These are phyloP conservation scores for Plasmodium adleri DNA, from an alignment of 169 alveolate genomes.

Conservation along the genomic window DNA sequence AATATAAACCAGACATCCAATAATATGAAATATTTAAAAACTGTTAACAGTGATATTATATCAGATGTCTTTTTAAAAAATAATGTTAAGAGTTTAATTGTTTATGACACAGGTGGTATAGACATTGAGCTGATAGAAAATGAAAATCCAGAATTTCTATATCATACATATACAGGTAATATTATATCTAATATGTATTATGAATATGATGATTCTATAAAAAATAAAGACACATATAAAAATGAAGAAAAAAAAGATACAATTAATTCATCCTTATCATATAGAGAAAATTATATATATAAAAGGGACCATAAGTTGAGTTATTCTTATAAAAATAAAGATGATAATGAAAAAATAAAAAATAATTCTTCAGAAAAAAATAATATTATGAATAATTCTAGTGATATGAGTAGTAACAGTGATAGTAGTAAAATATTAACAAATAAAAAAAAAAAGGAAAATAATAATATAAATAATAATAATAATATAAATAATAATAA, in stretches of 20 bases:
- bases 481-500: too few relatives aligned
- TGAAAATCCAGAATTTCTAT: conserved; percentile 66
- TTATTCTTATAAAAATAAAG: too few relatives aligned
- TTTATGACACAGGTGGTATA: conserved; percentile 66
- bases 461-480: too few relatives aligned
- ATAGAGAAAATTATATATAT: conserved; percentile 6
- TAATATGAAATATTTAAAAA: neutral
- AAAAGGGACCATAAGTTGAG: too few relatives aligned
- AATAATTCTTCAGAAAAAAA: too few relatives aligned
- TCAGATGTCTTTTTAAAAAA: conserved; percentile 70
- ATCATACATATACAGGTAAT: conserved; percentile 73
- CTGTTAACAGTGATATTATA: conserved; percentile 51
- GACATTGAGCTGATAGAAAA: conserved; percentile 70
- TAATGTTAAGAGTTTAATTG: conserved; percentile 53
- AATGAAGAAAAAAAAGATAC: conserved; percentile 19
- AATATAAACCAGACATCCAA: neutral
- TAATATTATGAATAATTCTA: too few relatives aligned
- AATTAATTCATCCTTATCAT: conserved; percentile 25
- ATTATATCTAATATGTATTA: conserved; percentile 63
- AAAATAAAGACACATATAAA: conserved; percentile 9
- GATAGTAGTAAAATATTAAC: too few relatives aligned
- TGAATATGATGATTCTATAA: conserved; percentile 59
- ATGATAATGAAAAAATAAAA: too few relatives aligned
- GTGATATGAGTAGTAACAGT: too few relatives aligned
- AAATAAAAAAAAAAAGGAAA: too few relatives aligned